Conservation (phyloP, 108 stramenopile genomes). For the Conticribra weissflogii region DNA sequence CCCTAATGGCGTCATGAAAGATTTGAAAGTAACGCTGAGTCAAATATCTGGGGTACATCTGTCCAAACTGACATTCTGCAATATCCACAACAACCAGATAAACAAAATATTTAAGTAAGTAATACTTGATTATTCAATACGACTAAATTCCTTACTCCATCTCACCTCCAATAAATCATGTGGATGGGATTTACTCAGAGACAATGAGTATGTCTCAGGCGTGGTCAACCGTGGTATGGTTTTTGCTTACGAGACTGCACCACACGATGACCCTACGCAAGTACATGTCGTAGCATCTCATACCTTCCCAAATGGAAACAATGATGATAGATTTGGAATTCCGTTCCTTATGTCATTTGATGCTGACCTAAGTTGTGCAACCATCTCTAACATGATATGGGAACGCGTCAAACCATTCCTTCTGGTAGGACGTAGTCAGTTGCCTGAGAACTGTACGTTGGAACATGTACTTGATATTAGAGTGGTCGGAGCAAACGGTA, state of each 20-base stretch:
- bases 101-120: slow-evolving; percentile 41
- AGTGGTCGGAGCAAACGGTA: neutral
- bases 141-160: no score
- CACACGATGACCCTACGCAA: slow-evolving; percentile 4
- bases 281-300: slow-evolving; percentile 17
- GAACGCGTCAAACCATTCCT: slow-evolving; percentile 42
- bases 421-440: neutral
- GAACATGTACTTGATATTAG: slow-evolving; percentile 3
- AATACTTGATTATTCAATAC: no score
- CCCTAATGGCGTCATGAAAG: slow-evolving; percentile 16
- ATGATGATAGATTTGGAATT: slow-evolving; percentile 49
- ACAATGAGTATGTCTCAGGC: slow-evolving; percentile 10
- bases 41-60: slow-evolving; percentile 36
- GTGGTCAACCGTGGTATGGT: slow-evolving; percentile 13
- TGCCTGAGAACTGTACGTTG: neutral
- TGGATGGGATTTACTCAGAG: no score
- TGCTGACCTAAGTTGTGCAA: slow-evolving; percentile 44
- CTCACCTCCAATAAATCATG: no score
- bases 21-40: slow-evolving; percentile 34
- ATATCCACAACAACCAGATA: slow-evolving; percentile 40
- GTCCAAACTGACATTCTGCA: slow-evolving; percentile 45
- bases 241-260: slow-evolving; percentile 18
- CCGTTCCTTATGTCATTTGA: slow-evolving; percentile 67
- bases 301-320: slow-evolving; percentile 21
- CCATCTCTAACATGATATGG: slow-evolving; percentile 63